phyloP scores from a whole-genome alignment of 148 eudicot genomes.

The Cornus florida region DNA sequence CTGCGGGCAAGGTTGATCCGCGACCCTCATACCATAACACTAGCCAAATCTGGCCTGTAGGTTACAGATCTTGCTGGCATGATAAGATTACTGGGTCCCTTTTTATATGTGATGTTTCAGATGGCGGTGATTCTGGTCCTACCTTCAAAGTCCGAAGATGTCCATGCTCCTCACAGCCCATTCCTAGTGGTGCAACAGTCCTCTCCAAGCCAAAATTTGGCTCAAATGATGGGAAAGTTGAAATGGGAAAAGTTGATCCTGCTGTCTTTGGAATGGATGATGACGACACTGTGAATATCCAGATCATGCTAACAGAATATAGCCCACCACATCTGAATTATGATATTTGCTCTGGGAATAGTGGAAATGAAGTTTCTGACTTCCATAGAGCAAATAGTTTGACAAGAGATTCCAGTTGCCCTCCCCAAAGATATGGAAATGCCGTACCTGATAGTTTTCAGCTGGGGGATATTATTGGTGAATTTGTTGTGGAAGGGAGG shows the following conservation, averaged over 20 bases:
- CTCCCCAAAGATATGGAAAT: slow-evolving; percentile 14
- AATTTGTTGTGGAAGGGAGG: slow-evolving; percentile 42
- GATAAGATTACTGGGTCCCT: slow-evolving; percentile 54
- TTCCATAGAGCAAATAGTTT: slow-evolving; percentile 17
- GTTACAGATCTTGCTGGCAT: slow-evolving; percentile 56
- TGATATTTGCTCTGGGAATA: slow-evolving; percentile 11
- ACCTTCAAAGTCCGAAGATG: slow-evolving; percentile 39
- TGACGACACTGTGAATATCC: slow-evolving; percentile 31
- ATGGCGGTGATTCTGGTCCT: slow-evolving; percentile 56
- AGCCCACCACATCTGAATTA: slow-evolving; percentile 33
- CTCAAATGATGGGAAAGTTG: slow-evolving; percentile 17
- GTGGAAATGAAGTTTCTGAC: slow-evolving; percentile 15
- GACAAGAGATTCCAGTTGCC: slow-evolving; percentile 14
- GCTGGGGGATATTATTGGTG: slow-evolving; percentile 39
- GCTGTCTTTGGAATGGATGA: slow-evolving; percentile 19
- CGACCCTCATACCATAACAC: slow-evolving; percentile 39
- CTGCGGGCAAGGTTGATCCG: slow-evolving; percentile 46
- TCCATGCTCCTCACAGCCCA: slow-evolving; percentile 37
- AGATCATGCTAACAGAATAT: slow-evolving; percentile 39
- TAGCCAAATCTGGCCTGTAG: slow-evolving; percentile 51
- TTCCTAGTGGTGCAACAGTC: slow-evolving; percentile 45
- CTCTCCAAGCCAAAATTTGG: slow-evolving; percentile 21
- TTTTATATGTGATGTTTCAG: slow-evolving; percentile 44
- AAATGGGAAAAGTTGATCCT: slow-evolving; percentile 12
- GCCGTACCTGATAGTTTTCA: slow-evolving; percentile 5